Evolutionary conservation across 106 monocot genomes (phyloP), one percentile per base, ranked within the genome.

Genomic region (Dendrobium catenatum): DNA sequence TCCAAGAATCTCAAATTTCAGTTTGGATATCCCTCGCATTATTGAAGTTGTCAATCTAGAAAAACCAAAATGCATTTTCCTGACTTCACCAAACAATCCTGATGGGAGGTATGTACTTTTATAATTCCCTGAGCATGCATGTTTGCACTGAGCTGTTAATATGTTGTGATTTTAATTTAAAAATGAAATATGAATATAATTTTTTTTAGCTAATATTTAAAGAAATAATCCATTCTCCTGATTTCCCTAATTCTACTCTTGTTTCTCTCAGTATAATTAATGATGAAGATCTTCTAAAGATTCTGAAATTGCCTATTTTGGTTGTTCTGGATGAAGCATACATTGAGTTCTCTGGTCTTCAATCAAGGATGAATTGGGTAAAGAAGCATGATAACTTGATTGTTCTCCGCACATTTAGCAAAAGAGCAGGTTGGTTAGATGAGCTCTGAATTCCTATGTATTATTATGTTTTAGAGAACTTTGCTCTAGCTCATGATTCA

Each of bases 271-370:
- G 99, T 88, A 55, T 95, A 77, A 93, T 99, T 72, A 90, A 78
- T 82, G 93, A 99, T 75, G 90, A 89, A 51, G 93, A 95, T 85
- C 86, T 99, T 17, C 73, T 93, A 70, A 80, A 90, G 80, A 86
- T 99, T 84, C 93, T 99, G 73, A 79, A 87, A 43, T 81, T 91
- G 49, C 99, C 95, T 43, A 85, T 99, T 85, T 84, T 99, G 80
- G 99, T 99, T 84, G 88, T 99, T 16, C 83, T 99, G 73, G 99
- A 99, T 84, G 95, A 99, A 89, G 99, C 99, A 43, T 99, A 99
- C 73, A 90, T 99, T 46, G 99, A 99, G 82, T 99, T 99, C 79
- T 87, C 99, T 76, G 90, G 91, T 72, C 51, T 95, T 67, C 86
- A 88, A 76, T 93, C 99, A 47, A 95, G 82, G 83, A 99, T 99